Evolutionary conservation across 768 basidiomycete genomes (phyloP).

Genomic region (Suillus americanus): DNA sequence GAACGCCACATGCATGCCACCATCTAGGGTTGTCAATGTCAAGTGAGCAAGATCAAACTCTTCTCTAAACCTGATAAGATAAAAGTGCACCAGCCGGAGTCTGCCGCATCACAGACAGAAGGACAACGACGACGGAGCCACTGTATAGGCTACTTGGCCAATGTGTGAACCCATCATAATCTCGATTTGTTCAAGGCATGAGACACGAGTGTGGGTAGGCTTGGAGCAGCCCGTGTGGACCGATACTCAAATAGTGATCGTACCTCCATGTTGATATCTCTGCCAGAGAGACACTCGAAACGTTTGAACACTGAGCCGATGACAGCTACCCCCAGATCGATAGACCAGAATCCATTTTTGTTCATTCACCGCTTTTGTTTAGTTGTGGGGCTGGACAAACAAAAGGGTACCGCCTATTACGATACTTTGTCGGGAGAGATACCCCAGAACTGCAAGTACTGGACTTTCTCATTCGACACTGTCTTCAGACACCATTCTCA

Average conservation of each 20-base stretch:
- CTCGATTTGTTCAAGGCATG: neutral
- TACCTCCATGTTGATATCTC: neutral
- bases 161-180: neutral
- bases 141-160: neutral
- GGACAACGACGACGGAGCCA: neutral
- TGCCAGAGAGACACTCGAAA: neutral
- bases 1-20: neutral
- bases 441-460: no score
- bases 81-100: neutral
- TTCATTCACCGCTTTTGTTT: no score
- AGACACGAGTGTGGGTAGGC: neutral
- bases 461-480: no score
- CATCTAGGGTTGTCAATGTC: neutral
- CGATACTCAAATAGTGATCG: neutral
- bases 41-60: neutral
- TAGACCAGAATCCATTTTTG: no score
- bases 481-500: no score
- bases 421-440: no score
- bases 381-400: no score
- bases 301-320: neutral
- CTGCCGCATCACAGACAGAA: neutral
- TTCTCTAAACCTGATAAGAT: neutral
- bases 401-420: no score
- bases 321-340: no score
- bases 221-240: neutral